Evolutionary conservation across 805 yeast genomes (phyloP).

Genomic region (Sungouiozyma intestinalis): DNA sequence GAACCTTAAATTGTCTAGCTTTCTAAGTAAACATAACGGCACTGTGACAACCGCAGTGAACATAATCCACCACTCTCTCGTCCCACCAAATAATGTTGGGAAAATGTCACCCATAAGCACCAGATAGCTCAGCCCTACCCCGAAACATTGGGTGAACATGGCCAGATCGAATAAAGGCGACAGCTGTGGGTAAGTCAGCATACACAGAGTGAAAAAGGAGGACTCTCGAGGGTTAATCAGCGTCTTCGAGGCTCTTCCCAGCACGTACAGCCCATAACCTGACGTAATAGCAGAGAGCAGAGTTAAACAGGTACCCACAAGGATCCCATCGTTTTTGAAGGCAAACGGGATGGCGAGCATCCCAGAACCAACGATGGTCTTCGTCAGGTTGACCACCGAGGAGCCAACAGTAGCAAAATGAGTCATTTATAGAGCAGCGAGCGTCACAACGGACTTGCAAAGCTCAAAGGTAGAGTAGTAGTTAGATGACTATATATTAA

Average conservation of each 20-base stretch:
- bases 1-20: slow-evolving; percentile 57
- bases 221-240: slow-evolving; percentile 47
- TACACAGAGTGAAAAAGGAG: slow-evolving; percentile 62
- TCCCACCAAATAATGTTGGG: slow-evolving; percentile 48
- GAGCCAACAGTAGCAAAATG: slow-evolving; percentile 42
- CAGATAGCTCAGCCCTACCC: slow-evolving; percentile 61
- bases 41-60: slow-evolving; percentile 40
- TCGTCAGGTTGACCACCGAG: slow-evolving; percentile 55
- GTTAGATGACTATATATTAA: not conserved
- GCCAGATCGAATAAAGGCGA: slow-evolving; percentile 65
- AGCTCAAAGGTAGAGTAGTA: not conserved
- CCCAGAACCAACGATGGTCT: slow-evolving; percentile 75
- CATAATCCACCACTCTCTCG: slow-evolving; percentile 34
- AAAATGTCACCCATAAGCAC: slow-evolving; percentile 70
- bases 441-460: not conserved
- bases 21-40: slow-evolving; percentile 56
- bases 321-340: slow-evolving; percentile 52
- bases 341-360: slow-evolving; percentile 65
- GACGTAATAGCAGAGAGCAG: slow-evolving; percentile 56
- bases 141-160: slow-evolving; percentile 69
- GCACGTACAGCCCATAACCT: slow-evolving; percentile 55
- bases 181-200: slow-evolving; percentile 60
- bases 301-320: slow-evolving; percentile 46
- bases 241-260: slow-evolving; percentile 47
- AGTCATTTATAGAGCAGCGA: slow-evolving; percentile 8